A percentile compares a stretch with the other conserved stretches of the same genome.
These are phyloP conservation scores for Populus pruinosa DNA, from an alignment of 345 rosid genomes.

Conservation along the genomic window DNA sequence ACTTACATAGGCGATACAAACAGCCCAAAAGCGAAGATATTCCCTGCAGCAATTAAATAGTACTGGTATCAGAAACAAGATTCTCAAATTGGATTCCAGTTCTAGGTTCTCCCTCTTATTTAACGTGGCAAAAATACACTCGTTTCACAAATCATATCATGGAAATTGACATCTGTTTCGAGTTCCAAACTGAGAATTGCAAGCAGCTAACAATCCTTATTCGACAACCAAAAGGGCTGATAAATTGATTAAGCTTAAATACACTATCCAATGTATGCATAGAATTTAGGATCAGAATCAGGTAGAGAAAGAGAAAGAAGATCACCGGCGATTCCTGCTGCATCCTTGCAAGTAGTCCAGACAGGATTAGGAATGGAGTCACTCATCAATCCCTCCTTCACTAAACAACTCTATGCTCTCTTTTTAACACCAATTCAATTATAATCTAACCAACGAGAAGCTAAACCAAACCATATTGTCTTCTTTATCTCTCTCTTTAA, in stretches of 20 bases:
- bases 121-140: background rate
- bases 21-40: conserved; percentile 75
- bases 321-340: conserved; percentile 67
- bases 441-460: background rate
- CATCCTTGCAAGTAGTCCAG: conserved; percentile 41
- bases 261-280: background rate
- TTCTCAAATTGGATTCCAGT: background rate
- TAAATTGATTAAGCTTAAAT: background rate
- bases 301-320: background rate
- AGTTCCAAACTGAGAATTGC: background rate
- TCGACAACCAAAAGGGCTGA: background rate
- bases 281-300: background rate
- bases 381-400: conserved; percentile 41
- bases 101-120: background rate
- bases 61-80: background rate
- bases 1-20: conserved; percentile 83
- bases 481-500: no score
- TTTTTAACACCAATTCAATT: background rate
- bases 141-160: background rate
- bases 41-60: conserved; percentile 50
- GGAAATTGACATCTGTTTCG: background rate
- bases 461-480: no score
- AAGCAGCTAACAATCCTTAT: background rate
- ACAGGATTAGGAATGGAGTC: conserved; percentile 14
- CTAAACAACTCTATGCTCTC: background rate